These are phyloP conservation scores for Pythium chondricola DNA, from an alignment of 352 stramenopile species.

Conservation along the genomic window DNA sequence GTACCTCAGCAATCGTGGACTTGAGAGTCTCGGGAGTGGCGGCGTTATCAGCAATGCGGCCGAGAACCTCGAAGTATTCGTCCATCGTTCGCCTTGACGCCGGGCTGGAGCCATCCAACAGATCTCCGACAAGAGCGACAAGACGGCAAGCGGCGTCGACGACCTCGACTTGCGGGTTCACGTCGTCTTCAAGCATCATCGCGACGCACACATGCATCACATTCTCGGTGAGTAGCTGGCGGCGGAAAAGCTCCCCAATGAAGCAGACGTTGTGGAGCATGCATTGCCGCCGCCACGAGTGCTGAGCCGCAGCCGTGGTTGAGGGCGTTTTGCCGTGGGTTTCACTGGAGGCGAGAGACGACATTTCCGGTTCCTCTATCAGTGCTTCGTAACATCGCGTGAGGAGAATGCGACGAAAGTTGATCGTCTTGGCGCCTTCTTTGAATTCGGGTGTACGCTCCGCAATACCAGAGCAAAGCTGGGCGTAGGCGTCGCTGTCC, in stretches of 20 bases:
- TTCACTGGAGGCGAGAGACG: not conserved
- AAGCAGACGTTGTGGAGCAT: conserved; percentile 74
- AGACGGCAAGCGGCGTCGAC: conserved; percentile 62
- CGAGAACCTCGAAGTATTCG: conserved; percentile 71
- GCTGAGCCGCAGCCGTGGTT: conserved; percentile 19
- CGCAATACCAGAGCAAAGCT: conserved; percentile 53
- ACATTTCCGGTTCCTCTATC: conserved; percentile 57
- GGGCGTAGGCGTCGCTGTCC: conserved; percentile 49
- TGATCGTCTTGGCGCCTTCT: conserved; percentile 79
- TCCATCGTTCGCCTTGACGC: conserved; percentile 77
- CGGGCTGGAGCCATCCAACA: conserved; percentile 77
- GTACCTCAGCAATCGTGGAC: conserved; percentile 46
- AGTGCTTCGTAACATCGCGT: conserved; percentile 79
- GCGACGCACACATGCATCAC: conserved; percentile 81
- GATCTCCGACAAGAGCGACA: conserved; percentile 59
- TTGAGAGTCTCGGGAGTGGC: conserved; percentile 27
- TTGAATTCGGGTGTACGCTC: conserved; percentile 75
- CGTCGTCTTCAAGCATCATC: conserved; percentile 79
- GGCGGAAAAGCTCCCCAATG: conserved; percentile 71
- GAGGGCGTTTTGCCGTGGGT: conserved; percentile 15
- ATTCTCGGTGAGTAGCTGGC: conserved; percentile 75
- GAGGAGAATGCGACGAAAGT: conserved; percentile 71
- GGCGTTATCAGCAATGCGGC: conserved; percentile 41
- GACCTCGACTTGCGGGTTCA: conserved; percentile 53
- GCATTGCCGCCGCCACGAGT: conserved; percentile 67